Base-by-base conservation (phyloP, 768 basidiomycete genomes). In the Rhodotorula babjevae region DNA sequence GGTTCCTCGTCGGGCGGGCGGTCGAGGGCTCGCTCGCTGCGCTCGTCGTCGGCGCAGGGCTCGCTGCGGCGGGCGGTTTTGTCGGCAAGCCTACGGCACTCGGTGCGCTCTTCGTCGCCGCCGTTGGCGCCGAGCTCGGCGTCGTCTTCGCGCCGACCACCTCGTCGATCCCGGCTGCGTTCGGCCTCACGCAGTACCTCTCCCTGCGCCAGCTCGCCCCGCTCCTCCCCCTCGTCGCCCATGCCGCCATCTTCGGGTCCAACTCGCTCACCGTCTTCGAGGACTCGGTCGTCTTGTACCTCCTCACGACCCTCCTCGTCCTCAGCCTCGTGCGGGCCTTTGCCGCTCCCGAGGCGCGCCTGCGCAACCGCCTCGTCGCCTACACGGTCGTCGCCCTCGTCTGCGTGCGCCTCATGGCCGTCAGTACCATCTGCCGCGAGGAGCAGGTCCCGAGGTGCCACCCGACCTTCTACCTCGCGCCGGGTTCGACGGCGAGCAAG, bases 251-350 rank as follows among this genome's bases (percentile, higher is more conserved):
- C 14, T 95, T 95, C 81, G 86, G 89, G 25, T 95, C 93, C 36
- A 98, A 98, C 83, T 96, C 93, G 0, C 95, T 92, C 83, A 92
- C 91, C n/a, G 86, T 98, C 80, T 97, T 93, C 93, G 96, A 99
- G 85, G 94, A 97, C 80, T 86, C 86, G 46, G 83, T 91, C 67
- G 84, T 90, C 19, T 86, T 87, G 15, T 94, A 88, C 84, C 85
- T 98, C 65, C 82, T 88, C 71, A 79, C 88, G 57, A 79, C 83
- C 16, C 74, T 81, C 53, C 76, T 86, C 86, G 50, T 89, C 87
- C 46, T 92, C 50, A 81, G 87, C 69, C 82, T 90, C 71, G 78
- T 89, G 46, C 84, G 83, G 61, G 89, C 90, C 0, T 82, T 92
- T 66, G 82, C 85, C 0, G 89, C 90, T 0, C 89, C 91, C 2